These are phyloP conservation scores for Fallopia convolvulus DNA, from an alignment of 148 eudicot species.

Conservation along the genomic window DNA sequence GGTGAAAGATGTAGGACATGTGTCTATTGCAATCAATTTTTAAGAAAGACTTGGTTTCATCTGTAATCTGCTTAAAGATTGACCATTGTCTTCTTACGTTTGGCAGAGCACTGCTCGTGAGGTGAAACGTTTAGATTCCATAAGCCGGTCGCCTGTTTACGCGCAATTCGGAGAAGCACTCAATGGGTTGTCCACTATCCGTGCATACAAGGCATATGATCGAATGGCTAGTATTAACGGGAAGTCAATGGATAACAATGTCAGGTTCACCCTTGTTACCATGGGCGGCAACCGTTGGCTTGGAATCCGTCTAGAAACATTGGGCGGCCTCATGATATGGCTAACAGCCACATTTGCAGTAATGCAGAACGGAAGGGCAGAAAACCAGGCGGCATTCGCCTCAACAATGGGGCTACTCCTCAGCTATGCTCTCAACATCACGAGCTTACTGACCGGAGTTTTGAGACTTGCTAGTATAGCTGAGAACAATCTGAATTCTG, in stretches of 20 bases:
- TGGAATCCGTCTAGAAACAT: conserved; percentile 77
- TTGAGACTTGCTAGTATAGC: conserved; percentile 87
- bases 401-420: conserved; percentile 91
- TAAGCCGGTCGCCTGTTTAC: conserved; percentile 81
- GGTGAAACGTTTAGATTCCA: conserved; percentile 84
- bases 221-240: conserved; percentile 80
- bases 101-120: conserved; percentile 91
- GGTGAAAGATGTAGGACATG: too few species aligned
- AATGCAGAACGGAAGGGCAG: conserved; percentile 86
- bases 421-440: conserved; percentile 83
- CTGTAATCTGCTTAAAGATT: neutral
- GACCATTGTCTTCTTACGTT: neutral
- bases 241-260: conserved; percentile 79
- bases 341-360: conserved; percentile 93
- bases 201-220: conserved; percentile 91
- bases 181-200: conserved; percentile 77
- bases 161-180: conserved; percentile 94
- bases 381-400: conserved; percentile 88
- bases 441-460: conserved; percentile 68
- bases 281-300: conserved; percentile 98
- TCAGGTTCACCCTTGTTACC: conserved; percentile 77
- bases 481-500: conserved; percentile 84
- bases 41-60: too few species aligned
- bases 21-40: too few species aligned
- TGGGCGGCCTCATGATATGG: conserved; percentile 97